Evolutionary conservation across 352 stramenopile species (phyloP).

Genomic region (Achlya hypogyna): DNA sequence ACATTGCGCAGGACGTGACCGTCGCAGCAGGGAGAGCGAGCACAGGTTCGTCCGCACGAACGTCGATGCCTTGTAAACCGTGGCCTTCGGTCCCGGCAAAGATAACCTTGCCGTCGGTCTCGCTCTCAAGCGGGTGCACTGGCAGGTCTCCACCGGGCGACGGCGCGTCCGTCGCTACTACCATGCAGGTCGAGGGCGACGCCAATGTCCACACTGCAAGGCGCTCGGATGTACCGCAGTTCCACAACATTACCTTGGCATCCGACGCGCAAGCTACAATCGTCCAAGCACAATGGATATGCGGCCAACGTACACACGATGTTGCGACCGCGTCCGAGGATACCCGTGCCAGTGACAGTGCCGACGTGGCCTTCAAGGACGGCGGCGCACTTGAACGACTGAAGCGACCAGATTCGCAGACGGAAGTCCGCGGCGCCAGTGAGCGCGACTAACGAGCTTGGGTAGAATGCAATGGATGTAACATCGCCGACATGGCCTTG

Average conservation of each 20-base stretch:
- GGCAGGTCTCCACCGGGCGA: constrained; percentile 19
- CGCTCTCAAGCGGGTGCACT: constrained; percentile 24
- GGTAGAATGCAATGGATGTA: constrained; percentile 50
- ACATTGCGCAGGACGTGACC: constrained; percentile 18
- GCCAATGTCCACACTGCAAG: constrained; percentile 55
- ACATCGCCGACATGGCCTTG: constrained; percentile 53
- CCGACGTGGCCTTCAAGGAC: constrained; percentile 50
- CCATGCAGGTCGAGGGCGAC: constrained; percentile 41
- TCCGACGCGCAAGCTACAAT: constrained; percentile 47
- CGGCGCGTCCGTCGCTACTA: not conserved
- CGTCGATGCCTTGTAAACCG: constrained; percentile 47
- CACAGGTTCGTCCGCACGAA: constrained; percentile 37
- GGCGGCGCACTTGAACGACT: constrained; percentile 37
- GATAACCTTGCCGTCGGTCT: constrained; percentile 53
- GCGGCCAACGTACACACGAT: constrained; percentile 46
- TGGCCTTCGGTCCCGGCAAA: constrained; percentile 58
- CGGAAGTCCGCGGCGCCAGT: constrained; percentile 66
- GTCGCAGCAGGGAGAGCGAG: constrained; percentile 7
- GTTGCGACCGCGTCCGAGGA: constrained; percentile 55
- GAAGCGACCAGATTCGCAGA: constrained; percentile 54
- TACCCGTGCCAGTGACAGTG: constrained; percentile 45
- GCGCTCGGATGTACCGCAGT: constrained; percentile 39
- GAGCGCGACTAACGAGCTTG: constrained; percentile 57
- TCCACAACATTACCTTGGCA: constrained; percentile 58
- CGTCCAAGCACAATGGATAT: not conserved